Conservation (phyloP, 2,329 filamentous ascomycete genomes). For the Penicillium sp. region DNA sequence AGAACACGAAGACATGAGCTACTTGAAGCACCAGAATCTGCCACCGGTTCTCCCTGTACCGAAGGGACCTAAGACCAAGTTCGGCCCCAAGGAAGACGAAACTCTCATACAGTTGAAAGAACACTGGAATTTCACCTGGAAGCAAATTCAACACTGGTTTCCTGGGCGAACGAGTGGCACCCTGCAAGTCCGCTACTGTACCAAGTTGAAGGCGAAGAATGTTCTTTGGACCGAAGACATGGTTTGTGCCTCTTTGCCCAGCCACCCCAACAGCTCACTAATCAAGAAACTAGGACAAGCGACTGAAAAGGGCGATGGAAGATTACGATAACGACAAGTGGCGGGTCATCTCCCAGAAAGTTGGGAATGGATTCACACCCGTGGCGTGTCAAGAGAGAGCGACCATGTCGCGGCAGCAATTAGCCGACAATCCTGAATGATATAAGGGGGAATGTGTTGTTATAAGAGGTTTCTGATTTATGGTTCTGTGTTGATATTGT, state of each 20-base stretch:
- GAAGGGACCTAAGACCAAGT: conserved; percentile 2
- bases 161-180: conserved; percentile 88
- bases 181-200: conserved; percentile 91
- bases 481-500: background rate
- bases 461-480: background rate
- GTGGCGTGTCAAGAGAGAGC: conserved; percentile 83
- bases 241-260: conserved; percentile 52
- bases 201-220: conserved; percentile 90
- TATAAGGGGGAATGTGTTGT: background rate
- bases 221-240: conserved; percentile 93
- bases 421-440: conserved; percentile 12
- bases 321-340: conserved; percentile 70
- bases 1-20: conserved; percentile 57
- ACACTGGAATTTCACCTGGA: conserved; percentile 93
- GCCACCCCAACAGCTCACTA: background rate
- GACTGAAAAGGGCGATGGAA: conserved; percentile 41
- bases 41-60: conserved; percentile 78
- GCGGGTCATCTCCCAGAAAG: conserved; percentile 87
- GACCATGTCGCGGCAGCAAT: conserved; percentile 30
- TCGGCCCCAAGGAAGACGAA: conserved; percentile 64
- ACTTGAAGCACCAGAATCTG: conserved; percentile 87
- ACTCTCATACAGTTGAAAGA: conserved; percentile 88
- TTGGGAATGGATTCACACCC: conserved; percentile 86
- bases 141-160: conserved; percentile 96
- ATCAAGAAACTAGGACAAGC: conserved; percentile 32